phyloP scores from a whole-genome alignment of 202 grass and related monocot genomes.

The Hordeum pubiflorum region DNA sequence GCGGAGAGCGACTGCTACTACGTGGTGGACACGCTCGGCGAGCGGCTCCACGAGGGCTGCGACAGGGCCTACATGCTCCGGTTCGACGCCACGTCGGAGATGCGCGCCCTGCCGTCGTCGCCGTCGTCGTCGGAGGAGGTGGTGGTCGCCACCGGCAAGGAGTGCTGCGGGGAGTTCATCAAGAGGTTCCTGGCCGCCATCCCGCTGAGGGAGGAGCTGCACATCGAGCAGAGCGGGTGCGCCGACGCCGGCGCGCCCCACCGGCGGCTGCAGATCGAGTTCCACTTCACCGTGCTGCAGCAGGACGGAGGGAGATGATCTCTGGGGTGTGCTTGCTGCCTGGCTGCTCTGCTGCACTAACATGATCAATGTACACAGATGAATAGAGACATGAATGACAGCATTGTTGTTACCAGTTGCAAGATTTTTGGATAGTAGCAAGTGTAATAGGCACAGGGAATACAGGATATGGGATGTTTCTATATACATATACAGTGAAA shows the following conservation, averaged over 20 bases:
- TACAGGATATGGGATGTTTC: background rate
- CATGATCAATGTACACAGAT: background rate
- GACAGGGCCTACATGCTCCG: conserved; percentile 79
- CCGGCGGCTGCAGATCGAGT: conserved; percentile 90
- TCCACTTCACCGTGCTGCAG: conserved; percentile 54
- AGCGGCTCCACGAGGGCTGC: conserved; percentile 84
- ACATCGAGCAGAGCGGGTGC: conserved; percentile 59
- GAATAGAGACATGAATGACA: background rate
- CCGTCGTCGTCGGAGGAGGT: conserved; percentile 25
- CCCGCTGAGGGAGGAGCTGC: conserved; percentile 85
- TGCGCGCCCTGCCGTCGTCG: conserved; percentile 26
- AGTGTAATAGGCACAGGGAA: background rate
- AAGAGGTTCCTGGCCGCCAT: conserved; percentile 87
- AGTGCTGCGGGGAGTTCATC: conserved; percentile 96
- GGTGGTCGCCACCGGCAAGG: conserved; percentile 63
- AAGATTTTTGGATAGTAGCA: background rate
- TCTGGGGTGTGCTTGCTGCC: background rate
- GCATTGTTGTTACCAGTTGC: background rate
- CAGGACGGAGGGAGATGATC: conserved; percentile 10
- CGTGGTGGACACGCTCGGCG: conserved; percentile 82
- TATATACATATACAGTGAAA: background rate
- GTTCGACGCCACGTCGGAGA: conserved; percentile 75
- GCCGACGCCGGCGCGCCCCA: conserved; percentile 32
- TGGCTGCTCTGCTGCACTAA: background rate
- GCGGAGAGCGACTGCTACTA: conserved; percentile 60